A percentile compares a stretch with the other conserved stretches of the same genome.
Evolutionary conservation across 495 filamentous ascomycete genomes (phyloP).

Genomic region (Podospora pseudocomata): DNA sequence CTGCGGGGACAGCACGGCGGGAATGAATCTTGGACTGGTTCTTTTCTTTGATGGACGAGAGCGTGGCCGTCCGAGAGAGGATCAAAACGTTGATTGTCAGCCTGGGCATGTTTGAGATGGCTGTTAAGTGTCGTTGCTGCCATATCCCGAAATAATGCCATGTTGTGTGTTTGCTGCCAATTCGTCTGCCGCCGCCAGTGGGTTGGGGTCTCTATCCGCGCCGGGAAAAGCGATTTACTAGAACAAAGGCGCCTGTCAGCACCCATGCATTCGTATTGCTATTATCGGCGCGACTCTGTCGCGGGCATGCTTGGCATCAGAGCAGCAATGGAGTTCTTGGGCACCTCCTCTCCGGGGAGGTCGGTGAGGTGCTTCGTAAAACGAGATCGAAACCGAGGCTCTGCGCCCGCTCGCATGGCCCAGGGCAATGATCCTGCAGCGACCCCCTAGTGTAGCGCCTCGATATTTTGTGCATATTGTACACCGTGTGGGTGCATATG

Average conservation of each 20-base stretch:
- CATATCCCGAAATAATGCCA: not conserved
- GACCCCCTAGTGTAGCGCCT: not conserved
- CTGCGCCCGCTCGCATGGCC: conserved; percentile 12
- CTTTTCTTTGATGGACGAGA: not conserved
- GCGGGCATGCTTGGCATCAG: conserved; percentile 5
- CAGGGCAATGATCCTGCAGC: not conserved
- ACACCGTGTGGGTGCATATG: conserved; percentile 8
- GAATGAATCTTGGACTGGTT: not conserved
- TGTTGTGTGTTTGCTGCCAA: not conserved
- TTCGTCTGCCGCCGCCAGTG: not conserved
- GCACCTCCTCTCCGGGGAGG: not conserved
- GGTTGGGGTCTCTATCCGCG: not conserved
- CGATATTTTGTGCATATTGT: not conserved
- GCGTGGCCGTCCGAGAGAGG: not conserved
- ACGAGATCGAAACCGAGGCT: conserved; percentile 21
- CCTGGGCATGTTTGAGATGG: not conserved
- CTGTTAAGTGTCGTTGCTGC: not conserved
- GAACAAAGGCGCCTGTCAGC: not conserved
- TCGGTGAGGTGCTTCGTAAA: conserved; percentile 3
- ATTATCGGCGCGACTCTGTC: conserved; percentile 2
- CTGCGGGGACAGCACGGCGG: not conserved
- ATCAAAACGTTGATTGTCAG: not conserved
- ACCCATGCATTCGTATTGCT: conserved; percentile 1
- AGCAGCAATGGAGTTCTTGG: not conserved
- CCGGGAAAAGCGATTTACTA: not conserved